These are phyloP conservation scores for Cercospora brassicicola DNA, from an alignment of 2,329 filamentous ascomycete species.

Conservation along the genomic window DNA sequence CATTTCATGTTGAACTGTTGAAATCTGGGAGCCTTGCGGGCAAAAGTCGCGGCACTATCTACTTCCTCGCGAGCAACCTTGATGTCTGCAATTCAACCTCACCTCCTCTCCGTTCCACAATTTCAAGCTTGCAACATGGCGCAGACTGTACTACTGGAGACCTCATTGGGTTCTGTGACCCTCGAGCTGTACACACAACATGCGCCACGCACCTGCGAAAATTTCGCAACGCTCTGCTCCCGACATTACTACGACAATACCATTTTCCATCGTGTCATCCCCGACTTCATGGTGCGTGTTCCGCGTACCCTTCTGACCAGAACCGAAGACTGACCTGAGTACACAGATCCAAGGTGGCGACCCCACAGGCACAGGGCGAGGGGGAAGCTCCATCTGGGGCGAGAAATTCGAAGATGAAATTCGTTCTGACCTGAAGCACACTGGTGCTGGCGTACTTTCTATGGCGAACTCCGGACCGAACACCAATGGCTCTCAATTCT, in stretches of 20 bases:
- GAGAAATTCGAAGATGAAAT: slow-evolving; percentile 96
- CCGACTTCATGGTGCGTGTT: slow-evolving; percentile 88
- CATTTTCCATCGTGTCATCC: slow-evolving; percentile 90
- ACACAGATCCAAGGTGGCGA: slow-evolving; percentile 56
- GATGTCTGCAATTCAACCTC: background rate
- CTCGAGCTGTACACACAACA: slow-evolving; percentile 88
- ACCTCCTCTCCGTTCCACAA: too few species aligned
- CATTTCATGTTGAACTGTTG: background rate
- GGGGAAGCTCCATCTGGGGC: slow-evolving; percentile 86
- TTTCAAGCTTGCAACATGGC: slow-evolving; percentile 56
- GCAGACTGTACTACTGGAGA: slow-evolving; percentile 77
- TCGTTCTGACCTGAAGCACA: slow-evolving; percentile 74
- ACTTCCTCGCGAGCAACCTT: background rate
- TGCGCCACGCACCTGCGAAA: slow-evolving; percentile 63
- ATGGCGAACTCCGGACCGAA: slow-evolving; percentile 96
- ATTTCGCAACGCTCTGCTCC: slow-evolving; percentile 77
- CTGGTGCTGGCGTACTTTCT: slow-evolving; percentile 61
- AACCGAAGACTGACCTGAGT: background rate
- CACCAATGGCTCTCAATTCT: slow-evolving; percentile 95
- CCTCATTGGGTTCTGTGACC: slow-evolving; percentile 79
- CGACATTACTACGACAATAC: slow-evolving; percentile 86
- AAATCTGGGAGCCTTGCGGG: background rate
- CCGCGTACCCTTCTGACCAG: background rate
- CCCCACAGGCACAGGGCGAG: slow-evolving; percentile 87
- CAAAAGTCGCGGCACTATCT: background rate